Conservation (phyloP, 495 filamentous ascomycete genomes). For the Aspergillus funiculosus region DNA sequence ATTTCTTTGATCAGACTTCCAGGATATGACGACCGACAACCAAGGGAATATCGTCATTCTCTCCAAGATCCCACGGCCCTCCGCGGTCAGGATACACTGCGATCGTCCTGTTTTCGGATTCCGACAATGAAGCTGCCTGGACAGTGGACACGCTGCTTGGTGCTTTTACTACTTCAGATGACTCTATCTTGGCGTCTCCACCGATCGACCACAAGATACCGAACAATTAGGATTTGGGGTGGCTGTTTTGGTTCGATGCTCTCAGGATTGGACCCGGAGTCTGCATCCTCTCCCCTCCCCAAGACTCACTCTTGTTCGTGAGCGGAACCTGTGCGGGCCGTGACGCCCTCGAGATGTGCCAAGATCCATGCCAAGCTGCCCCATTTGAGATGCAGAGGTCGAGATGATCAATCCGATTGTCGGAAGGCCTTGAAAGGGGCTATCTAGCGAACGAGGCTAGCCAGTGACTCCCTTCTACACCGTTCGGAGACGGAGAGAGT, state of each 20-base stretch:
- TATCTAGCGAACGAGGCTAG: neutral
- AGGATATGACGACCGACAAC: too few species aligned
- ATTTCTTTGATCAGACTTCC: too few species aligned
- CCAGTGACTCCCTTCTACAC: neutral
- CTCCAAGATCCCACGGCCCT: constrained; percentile 6
- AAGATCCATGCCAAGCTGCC: constrained; percentile 11
- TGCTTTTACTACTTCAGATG: neutral
- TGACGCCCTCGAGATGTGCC: constrained; percentile 4
- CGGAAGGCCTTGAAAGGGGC: constrained; percentile 8
- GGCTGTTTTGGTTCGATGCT: constrained; percentile 2
- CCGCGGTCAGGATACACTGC: constrained; percentile 4
- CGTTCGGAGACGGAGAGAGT: too few species aligned
- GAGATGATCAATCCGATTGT: constrained; percentile 1
- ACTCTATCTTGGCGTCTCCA: constrained; percentile 14
- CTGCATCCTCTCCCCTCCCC: neutral
- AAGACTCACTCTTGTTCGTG: neutral
- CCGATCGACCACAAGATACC: constrained; percentile 12
- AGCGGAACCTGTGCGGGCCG: constrained; percentile 1
- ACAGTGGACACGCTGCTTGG: neutral
- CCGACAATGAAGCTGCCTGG: constrained; percentile 10
- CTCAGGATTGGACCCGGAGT: constrained; percentile 6
- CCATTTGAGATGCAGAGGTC: constrained; percentile 4
- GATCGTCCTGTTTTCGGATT: neutral
- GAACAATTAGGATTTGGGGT: constrained; percentile 4
- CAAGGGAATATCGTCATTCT: constrained; percentile 1